These are phyloP conservation scores for Bipolaris oryzae DNA, from an alignment of 2,329 filamentous ascomycete species.

Conservation along the genomic window DNA sequence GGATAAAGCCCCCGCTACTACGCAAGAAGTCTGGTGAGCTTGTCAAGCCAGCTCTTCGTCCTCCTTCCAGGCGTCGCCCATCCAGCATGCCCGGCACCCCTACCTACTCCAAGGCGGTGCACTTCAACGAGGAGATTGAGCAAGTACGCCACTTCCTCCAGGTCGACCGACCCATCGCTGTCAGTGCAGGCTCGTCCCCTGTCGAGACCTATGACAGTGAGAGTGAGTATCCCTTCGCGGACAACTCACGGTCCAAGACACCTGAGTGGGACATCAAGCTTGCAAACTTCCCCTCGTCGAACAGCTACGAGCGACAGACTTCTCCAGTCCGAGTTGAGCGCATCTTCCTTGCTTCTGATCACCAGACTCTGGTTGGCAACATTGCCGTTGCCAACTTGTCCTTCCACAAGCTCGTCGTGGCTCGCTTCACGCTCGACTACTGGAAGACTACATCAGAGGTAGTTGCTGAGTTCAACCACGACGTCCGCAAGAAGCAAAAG, in stretches of 20 bases:
- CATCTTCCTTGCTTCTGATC: conserved; percentile 85
- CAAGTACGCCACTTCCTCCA: conserved; percentile 96
- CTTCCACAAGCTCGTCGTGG: conserved; percentile 87
- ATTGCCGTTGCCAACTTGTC: conserved; percentile 86
- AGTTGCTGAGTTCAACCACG: conserved; percentile 81
- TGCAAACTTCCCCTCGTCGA: conserved; percentile 75
- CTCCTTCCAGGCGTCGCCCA: conserved; percentile 77
- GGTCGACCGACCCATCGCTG: conserved; percentile 91
- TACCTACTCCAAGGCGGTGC: conserved; percentile 94
- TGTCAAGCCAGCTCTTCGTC: conserved; percentile 86
- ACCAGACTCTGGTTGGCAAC: conserved; percentile 82
- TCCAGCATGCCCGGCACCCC: conserved; percentile 98
- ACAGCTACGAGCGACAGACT: conserved; percentile 66
- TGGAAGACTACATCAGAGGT: conserved; percentile 99
- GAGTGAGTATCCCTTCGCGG: conserved; percentile 83
- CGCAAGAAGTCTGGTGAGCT: conserved; percentile 98
- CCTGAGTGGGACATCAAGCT: conserved; percentile 89
- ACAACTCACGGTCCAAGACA: conserved; percentile 49
- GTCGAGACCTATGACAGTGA: conserved; percentile 88
- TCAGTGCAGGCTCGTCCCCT: conserved; percentile 92
- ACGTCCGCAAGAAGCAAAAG: conserved; percentile 70
- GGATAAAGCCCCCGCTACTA: conserved; percentile 84
- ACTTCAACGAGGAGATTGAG: conserved; percentile 95
- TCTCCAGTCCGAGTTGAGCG: conserved; percentile 81
- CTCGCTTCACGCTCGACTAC: conserved; percentile 93